Conservation (phyloP, 140 eudicot genomes). For the Ambrosia hybrid region DNA sequence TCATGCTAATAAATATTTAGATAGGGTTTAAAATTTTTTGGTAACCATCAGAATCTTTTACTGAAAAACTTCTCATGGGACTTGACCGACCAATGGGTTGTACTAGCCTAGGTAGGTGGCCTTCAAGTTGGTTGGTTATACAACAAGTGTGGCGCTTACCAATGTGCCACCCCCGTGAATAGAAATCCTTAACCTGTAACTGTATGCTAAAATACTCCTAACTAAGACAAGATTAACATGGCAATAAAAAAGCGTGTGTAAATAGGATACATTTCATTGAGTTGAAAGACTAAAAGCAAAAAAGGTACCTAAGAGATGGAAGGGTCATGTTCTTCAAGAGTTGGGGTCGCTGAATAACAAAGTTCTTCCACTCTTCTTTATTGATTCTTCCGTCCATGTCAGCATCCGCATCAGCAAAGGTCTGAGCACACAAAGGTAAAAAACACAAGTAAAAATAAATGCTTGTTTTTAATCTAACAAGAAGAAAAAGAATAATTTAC, state of each 20-base stretch:
- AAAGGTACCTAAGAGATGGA: constrained; percentile 55
- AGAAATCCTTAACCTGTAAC: not conserved
- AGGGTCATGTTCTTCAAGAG: constrained; percentile 72
- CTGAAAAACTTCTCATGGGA: no score
- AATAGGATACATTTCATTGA: not conserved
- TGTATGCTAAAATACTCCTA: not conserved
- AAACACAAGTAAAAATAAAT: constrained; percentile 10
- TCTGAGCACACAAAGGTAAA: constrained; percentile 28
- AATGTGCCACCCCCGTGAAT: no score
- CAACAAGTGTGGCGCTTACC: no score
- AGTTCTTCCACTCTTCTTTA: constrained; percentile 55
- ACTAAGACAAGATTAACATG: not conserved
- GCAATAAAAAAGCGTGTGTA: not conserved
- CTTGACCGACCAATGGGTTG: no score
- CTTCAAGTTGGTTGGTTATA: no score
- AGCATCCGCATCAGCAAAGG: constrained; percentile 53
- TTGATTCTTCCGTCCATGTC: constrained; percentile 53
- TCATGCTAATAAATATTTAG: not conserved
- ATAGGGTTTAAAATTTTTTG: no score
- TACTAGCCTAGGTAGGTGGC: no score
- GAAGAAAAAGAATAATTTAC: not conserved
- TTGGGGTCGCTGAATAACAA: constrained; percentile 44
- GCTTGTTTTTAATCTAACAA: constrained; percentile 6
- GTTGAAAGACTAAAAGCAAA: constrained; percentile 9
- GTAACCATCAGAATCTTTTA: no score